Percentiles rank a stretch among this genome's conserved stretches.
Conservation (phyloP, 2,329 filamentous ascomycete genomes). For the Onygenales sp. region DNA sequence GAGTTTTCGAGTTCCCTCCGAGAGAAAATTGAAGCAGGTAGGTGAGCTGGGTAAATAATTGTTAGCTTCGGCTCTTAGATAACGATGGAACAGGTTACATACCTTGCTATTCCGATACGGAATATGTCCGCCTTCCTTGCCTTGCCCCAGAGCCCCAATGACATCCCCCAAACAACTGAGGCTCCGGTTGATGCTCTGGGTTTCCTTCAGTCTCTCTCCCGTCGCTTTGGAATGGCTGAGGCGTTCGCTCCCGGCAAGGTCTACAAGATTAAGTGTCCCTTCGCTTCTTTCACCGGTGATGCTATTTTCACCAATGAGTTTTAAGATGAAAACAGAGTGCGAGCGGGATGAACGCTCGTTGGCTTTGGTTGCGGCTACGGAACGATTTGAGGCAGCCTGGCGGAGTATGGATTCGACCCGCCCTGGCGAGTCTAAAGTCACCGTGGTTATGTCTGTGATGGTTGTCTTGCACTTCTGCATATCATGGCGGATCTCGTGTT, state of each 20-base stretch:
- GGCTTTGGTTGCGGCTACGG: slow-evolving; percentile 91
- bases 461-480: slow-evolving; percentile 69
- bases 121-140: slow-evolving; percentile 67
- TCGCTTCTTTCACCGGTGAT: slow-evolving; percentile 77
- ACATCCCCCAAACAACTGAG: slow-evolving; percentile 88
- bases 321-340: slow-evolving; percentile 91
- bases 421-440: slow-evolving; percentile 66
- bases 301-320: slow-evolving; percentile 55
- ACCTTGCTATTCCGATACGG: slow-evolving; percentile 94
- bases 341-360: slow-evolving; percentile 92
- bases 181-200: slow-evolving; percentile 94
- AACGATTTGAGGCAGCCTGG: slow-evolving; percentile 75
- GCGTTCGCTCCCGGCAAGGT: slow-evolving; percentile 86
- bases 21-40: slow-evolving; percentile 91
- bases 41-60: slow-evolving; percentile 52
- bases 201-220: slow-evolving; percentile 82
- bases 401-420: slow-evolving; percentile 72
- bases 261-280: slow-evolving; percentile 89
- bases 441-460: slow-evolving; percentile 69
- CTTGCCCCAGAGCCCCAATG: slow-evolving; percentile 81
- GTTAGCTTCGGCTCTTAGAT: background rate
- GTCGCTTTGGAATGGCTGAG: slow-evolving; percentile 79
- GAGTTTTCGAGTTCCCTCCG: slow-evolving; percentile 89
- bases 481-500: slow-evolving; percentile 84
- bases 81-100: slow-evolving; percentile 17